Percentiles rank a stretch among this genome's conserved stretches.
Conservation (phyloP, 2,329 filamentous ascomycete genomes). For the Trichoderma sp. region DNA sequence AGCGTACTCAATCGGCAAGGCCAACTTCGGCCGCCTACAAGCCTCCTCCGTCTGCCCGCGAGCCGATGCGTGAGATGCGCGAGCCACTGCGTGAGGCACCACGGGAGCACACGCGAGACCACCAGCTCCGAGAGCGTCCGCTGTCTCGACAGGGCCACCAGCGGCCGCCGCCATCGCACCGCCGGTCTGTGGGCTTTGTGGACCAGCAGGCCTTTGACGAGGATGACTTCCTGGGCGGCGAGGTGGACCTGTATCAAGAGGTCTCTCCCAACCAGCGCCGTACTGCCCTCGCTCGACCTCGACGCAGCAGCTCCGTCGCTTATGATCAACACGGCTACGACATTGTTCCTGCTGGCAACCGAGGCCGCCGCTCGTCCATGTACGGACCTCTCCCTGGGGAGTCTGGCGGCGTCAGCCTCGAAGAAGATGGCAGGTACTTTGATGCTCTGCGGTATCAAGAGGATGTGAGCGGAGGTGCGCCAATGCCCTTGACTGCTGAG, state of each 20-base stretch:
- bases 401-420: slow-evolving; percentile 35
- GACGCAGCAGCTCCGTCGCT: slow-evolving; percentile 36
- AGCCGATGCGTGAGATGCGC: slow-evolving; percentile 20
- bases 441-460: slow-evolving; percentile 51
- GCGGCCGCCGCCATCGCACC: slow-evolving; percentile 31
- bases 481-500: slow-evolving; percentile 54
- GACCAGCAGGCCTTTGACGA: slow-evolving; percentile 38
- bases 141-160: slow-evolving; percentile 24
- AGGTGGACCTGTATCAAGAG: slow-evolving; percentile 39
- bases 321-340: slow-evolving; percentile 42
- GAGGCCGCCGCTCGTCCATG: slow-evolving; percentile 41
- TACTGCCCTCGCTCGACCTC: slow-evolving; percentile 32
- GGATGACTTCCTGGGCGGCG: slow-evolving; percentile 37
- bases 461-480: slow-evolving; percentile 45
- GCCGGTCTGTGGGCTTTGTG: slow-evolving; percentile 35
- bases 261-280: slow-evolving; percentile 37
- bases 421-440: slow-evolving; percentile 41
- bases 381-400: slow-evolving; percentile 38
- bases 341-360: slow-evolving; percentile 39
- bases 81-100: slow-evolving; percentile 8
- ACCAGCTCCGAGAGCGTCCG: slow-evolving; percentile 5
- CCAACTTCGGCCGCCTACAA: slow-evolving; percentile 32
- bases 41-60: slow-evolving; percentile 28
- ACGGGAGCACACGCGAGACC: neutral
- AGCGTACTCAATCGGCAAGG: slow-evolving; percentile 37